Evolutionary conservation across 2,329 filamentous ascomycete genomes (phyloP).

Genomic region (Aspergillus fischeri): DNA sequence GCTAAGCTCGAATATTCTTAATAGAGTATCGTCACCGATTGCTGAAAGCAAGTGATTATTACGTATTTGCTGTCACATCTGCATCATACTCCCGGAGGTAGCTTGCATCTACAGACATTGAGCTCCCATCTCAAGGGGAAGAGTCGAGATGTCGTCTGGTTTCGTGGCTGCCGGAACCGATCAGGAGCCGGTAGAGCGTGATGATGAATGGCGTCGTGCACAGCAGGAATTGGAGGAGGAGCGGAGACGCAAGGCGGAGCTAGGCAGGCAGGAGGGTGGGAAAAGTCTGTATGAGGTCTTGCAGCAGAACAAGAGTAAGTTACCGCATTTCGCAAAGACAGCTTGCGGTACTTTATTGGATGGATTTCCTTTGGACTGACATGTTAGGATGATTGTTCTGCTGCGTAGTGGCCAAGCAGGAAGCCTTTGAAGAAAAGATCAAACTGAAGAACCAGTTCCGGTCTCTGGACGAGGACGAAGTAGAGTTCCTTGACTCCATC

Average conservation of each 20-base stretch:
- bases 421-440: conserved; percentile 49
- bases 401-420: conserved; percentile 45
- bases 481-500: conserved; percentile 53
- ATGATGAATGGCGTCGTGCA: conserved; percentile 42
- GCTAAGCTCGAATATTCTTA: background rate
- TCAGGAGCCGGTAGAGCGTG: conserved; percentile 35
- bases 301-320: conserved; percentile 49
- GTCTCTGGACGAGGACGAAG: conserved; percentile 48
- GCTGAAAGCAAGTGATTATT: background rate
- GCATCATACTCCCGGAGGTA: background rate
- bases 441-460: conserved; percentile 50
- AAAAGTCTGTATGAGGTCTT: conserved; percentile 49
- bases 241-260: conserved; percentile 41
- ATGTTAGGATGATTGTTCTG: conserved; percentile 34
- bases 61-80: background rate
- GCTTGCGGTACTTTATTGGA: background rate
- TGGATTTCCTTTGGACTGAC: conserved; percentile 28
- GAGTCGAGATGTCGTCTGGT: conserved; percentile 40
- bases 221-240: conserved; percentile 46
- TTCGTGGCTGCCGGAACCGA: conserved; percentile 44
- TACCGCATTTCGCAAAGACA: background rate
- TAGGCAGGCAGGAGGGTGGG: conserved; percentile 51
- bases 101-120: background rate
- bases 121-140: background rate
- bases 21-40: background rate